Evolutionary conservation across 225 moss, liverwort and hornwort genomes (phyloP), one percentile per base, ranked within the genome.

Genomic region (Climacium dendroides): DNA sequence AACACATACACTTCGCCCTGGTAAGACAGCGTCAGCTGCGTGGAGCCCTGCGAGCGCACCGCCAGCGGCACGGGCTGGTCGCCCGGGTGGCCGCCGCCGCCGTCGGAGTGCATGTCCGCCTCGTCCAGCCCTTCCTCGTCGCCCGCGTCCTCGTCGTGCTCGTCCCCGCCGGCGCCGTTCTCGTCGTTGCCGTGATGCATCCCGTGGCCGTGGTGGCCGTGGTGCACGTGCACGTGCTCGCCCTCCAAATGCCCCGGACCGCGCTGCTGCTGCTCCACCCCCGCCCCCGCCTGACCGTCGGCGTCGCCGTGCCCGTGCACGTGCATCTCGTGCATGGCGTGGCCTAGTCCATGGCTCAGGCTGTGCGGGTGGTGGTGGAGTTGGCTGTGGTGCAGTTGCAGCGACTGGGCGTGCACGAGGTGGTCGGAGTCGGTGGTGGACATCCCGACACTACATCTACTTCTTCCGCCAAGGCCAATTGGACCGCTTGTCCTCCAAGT

Each of bases 1-100:
- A 98, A 98, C 61, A 98, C 98, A 81, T 98, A 98, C 59, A 96
- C 98, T 92, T 98, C 98, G 69, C 96, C 96, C 87, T 98, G 98
- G 87, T 98, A 98, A 67, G 98, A 96, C 50, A 98, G 80, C 29
- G 98, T 98, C 80, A 98, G 95, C 87, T 98, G 98, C 41, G 98
- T 98, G 85, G 94, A 95, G 43, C 96, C 94, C 87, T 95, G 98
- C 59, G 78, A 91, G 85, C 98, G 95, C 17, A 94, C 95, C 50
- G 96, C 92, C 76, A 96, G 83, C 79, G 95, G 86, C 62, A 89
- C 87, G 43, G 94, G 96, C 13, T 94, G 88, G 81, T 96, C 96
- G 71, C 95, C 92, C n/a, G 89, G 91, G 71, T 96, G 91, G 41
- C 93, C 96, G 47, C 95, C 96, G 47, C 95, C 96, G 73, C 97